Percentiles rank a stretch among this genome's conserved stretches.
These are phyloP conservation scores for Taiozyma sp. DNA, from an alignment of 1,139 yeast species.

Conservation along the genomic window DNA sequence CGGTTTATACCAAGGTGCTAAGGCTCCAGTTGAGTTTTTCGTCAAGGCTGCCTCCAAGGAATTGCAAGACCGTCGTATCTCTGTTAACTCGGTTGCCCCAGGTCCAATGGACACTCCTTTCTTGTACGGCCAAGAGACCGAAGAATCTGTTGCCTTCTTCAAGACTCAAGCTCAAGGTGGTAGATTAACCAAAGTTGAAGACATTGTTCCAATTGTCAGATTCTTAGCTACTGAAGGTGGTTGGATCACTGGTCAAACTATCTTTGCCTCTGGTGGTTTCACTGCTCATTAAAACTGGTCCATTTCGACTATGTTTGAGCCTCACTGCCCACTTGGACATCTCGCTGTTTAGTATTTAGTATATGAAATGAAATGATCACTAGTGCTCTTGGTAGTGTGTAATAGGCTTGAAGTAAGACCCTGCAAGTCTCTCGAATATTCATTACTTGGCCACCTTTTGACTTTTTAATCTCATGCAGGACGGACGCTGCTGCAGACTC, in stretches of 20 bases:
- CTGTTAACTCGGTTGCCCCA: slow-evolving; percentile 59
- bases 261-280: slow-evolving; percentile 62
- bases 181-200: slow-evolving; percentile 53
- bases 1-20: slow-evolving; percentile 55
- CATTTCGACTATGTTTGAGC: background rate
- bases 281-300: slow-evolving; percentile 37
- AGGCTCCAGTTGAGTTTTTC: slow-evolving; percentile 58
- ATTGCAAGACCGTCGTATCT: slow-evolving; percentile 41
- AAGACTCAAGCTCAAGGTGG: slow-evolving; percentile 44
- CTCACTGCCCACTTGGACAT: too few species aligned
- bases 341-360: too few species aligned
- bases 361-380: too few species aligned
- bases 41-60: slow-evolving; percentile 57
- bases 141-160: slow-evolving; percentile 48
- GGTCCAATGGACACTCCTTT: slow-evolving; percentile 75
- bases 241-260: slow-evolving; percentile 70
- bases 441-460: too few species aligned
- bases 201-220: slow-evolving; percentile 59
- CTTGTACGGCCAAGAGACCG: slow-evolving; percentile 56
- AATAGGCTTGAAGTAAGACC: too few species aligned
- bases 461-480: background rate
- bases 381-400: too few species aligned
- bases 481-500: background rate
- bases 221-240: slow-evolving; percentile 61
- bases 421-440: too few species aligned